phyloP scores from a whole-genome alignment of 306 rosid genomes.

The Prunus armeniaca region DNA sequence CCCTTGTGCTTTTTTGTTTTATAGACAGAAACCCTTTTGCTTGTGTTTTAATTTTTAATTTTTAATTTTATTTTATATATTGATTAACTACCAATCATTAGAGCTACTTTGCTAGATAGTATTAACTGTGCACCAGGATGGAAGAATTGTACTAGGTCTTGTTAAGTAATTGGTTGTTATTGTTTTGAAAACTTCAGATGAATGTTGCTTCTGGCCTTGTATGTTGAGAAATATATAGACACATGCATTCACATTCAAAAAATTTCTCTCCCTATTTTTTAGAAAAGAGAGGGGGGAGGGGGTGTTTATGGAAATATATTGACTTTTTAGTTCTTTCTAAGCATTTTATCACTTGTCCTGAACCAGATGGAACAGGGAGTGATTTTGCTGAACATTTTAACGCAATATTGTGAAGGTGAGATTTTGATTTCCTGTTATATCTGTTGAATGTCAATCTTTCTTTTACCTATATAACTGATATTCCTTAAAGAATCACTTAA shows the following conservation, averaged over 20 bases:
- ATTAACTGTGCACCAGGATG: not conserved
- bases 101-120: not conserved
- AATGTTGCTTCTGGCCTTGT: not conserved
- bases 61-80: not conserved
- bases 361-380: constrained; percentile 39
- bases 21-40: too few relatives aligned
- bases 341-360: not conserved
- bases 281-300: not conserved
- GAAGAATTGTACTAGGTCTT: not conserved
- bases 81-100: not conserved
- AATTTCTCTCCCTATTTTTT: not conserved
- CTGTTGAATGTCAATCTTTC: not conserved
- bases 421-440: constrained; percentile 3
- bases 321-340: not conserved
- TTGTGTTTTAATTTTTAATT: too few relatives aligned
- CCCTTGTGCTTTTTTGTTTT: not conserved
- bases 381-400: constrained; percentile 36
- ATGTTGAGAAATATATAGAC: not conserved
- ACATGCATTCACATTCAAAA: not conserved
- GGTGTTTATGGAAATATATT: not conserved
- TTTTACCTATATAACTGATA: not conserved
- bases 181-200: not conserved
- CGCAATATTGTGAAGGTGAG: constrained; percentile 40
- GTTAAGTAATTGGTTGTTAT: not conserved
- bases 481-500: not conserved